Conservation (phyloP, 306 rosid genomes). For the Prunus padus region DNA sequence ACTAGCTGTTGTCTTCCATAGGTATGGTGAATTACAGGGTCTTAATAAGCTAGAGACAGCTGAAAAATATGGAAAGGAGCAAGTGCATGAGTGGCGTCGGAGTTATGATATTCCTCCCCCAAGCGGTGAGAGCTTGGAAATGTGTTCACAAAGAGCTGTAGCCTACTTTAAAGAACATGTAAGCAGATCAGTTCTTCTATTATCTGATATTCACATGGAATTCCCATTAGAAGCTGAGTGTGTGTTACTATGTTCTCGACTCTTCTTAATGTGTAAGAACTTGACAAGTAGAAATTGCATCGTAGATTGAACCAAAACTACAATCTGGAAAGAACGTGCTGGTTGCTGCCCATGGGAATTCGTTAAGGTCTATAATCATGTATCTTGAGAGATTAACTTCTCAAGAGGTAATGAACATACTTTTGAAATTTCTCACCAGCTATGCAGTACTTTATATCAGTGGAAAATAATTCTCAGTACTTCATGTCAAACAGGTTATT, state of each 20-base stretch:
- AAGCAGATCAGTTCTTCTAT: conserved; percentile 14
- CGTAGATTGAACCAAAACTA: conserved; percentile 79
- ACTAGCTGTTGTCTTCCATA: conserved; percentile 26
- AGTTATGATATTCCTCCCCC: conserved; percentile 83
- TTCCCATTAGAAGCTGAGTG: neutral
- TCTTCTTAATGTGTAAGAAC: neutral
- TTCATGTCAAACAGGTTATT: conserved; percentile 49
- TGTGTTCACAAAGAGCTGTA: conserved; percentile 84
- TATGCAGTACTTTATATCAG: neutral
- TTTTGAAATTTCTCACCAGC: neutral
- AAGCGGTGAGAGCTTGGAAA: conserved; percentile 86
- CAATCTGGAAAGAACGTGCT: conserved; percentile 65
- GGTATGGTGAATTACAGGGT: conserved; percentile 87
- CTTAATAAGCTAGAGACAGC: conserved; percentile 81
- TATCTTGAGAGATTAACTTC: conserved; percentile 77
- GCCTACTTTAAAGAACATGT: conserved; percentile 72
- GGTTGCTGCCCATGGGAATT: conserved; percentile 84
- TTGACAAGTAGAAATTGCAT: conserved; percentile 20
- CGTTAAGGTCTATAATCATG: conserved; percentile 77
- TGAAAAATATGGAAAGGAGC: conserved; percentile 71
- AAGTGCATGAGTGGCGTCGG: conserved; percentile 83
- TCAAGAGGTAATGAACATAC: conserved; percentile 53
- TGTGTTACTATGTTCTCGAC: neutral
- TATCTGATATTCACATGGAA: neutral
- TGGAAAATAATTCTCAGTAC: neutral